Percentiles rank a stretch among this genome's conserved stretches.
Evolutionary conservation across 768 basidiomycete genomes (phyloP).

Genomic region (Clitopilus hobsonii): DNA sequence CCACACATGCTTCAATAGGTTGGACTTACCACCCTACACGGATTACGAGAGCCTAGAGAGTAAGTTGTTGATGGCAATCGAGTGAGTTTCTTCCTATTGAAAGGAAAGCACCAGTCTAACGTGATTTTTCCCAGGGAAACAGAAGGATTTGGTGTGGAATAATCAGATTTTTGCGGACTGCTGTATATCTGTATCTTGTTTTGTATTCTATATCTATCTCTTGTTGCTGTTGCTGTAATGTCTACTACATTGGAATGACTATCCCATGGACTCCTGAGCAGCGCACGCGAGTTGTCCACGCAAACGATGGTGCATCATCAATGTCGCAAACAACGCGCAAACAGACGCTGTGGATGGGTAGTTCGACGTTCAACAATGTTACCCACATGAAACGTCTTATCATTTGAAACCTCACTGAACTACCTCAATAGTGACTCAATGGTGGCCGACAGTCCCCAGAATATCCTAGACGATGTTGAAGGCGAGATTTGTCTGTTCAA

Average conservation of each 20-base stretch:
- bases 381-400: conserved; percentile 5
- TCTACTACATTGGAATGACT: background rate
- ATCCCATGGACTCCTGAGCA: no score
- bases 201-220: background rate
- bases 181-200: background rate
- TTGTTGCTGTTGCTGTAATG: background rate
- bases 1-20: conserved; percentile 91
- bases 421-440: conserved; percentile 13
- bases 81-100: conserved; percentile 40
- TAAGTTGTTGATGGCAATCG: conserved; percentile 80
- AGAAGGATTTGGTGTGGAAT: conserved; percentile 71
- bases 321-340: background rate
- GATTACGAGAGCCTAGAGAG: conserved; percentile 84
- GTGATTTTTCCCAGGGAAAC: conserved; percentile 49
- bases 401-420: background rate
- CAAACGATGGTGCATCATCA: no score
- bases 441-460: conserved; percentile 13
- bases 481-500: conserved; percentile 87
- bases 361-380: background rate
- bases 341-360: background rate
- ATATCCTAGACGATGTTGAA: conserved; percentile 66
- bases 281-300: no score
- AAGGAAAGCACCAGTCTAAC: conserved; percentile 3
- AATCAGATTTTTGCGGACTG: conserved; percentile 10
- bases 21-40: conserved; percentile 87